phyloP scores from a whole-genome alignment of 2,329 filamentous ascomycete genomes.

The Phyllosticta citribraziliensis region DNA sequence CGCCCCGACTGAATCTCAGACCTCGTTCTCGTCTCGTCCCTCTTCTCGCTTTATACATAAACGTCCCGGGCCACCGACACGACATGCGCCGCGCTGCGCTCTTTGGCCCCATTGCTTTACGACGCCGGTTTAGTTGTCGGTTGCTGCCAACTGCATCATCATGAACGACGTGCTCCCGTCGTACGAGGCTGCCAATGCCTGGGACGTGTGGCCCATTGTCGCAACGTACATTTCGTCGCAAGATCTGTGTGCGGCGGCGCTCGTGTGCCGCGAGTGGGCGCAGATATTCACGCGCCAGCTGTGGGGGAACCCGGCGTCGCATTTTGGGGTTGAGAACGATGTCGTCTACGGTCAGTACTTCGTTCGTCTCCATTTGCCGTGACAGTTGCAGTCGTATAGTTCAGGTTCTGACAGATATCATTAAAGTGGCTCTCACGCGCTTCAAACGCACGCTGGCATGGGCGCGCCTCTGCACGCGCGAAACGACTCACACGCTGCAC shows the following conservation, averaged over 20 bases:
- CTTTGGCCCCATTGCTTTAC: background rate
- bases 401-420: background rate
- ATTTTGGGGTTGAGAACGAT: constrained; percentile 52
- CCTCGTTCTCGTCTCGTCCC: background rate
- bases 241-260: constrained; percentile 45
- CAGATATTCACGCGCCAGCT: constrained; percentile 48
- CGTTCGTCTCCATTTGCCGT: background rate
- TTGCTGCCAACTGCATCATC: background rate
- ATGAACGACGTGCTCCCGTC: constrained; percentile 52
- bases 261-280: constrained; percentile 50
- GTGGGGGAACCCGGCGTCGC: constrained; percentile 54
- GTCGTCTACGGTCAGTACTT: constrained; percentile 41
- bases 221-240: constrained; percentile 47
- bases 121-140: background rate
- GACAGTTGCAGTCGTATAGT: too few relatives aligned
- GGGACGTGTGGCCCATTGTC: constrained; percentile 47
- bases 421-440: constrained; percentile 45
- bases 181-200: constrained; percentile 47
- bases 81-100: too few relatives aligned
- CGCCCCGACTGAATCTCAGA: background rate
- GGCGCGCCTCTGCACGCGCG: constrained; percentile 42
- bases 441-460: constrained; percentile 49
- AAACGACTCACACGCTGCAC: constrained; percentile 51
- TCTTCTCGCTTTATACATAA: background rate
- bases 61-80: background rate